A percentile compares a stretch with the other conserved stretches of the same genome.
These are phyloP conservation scores for Lactarius sp. DNA, from an alignment of 768 basidiomycete genomes.

Conservation along the genomic window DNA sequence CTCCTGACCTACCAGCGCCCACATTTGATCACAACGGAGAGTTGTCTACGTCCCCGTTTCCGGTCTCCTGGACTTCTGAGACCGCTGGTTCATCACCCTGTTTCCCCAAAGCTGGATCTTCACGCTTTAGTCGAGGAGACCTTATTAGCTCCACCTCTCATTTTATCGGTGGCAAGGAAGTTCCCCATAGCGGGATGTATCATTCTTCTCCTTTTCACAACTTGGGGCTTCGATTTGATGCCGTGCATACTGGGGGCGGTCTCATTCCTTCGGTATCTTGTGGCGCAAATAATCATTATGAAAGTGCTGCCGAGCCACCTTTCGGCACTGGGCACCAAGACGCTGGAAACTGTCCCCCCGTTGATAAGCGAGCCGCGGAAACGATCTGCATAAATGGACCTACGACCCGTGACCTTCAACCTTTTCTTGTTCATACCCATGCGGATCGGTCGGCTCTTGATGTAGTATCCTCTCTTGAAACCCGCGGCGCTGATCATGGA, in stretches of 20 bases:
- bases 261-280: neutral
- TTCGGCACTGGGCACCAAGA: neutral
- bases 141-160: neutral
- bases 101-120: neutral
- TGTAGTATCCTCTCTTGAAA: neutral
- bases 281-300: neutral
- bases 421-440: neutral
- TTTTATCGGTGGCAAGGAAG: too few species aligned
- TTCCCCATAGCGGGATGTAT: neutral
- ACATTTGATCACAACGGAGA: neutral
- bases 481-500: neutral
- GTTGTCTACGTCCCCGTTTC: neutral
- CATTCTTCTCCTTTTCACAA: neutral
- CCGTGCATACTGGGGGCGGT: too few species aligned
- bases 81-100: neutral
- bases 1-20: neutral
- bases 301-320: neutral
- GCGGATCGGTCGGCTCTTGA: neutral
- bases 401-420: neutral
- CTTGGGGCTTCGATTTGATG: neutral
- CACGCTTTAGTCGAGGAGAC: neutral
- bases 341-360: neutral
- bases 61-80: neutral
- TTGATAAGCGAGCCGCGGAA: neutral
- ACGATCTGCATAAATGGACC: neutral